Conservation (phyloP, 2,329 filamentous ascomycete genomes). For the Teratosphaeriaceae sp. region DNA sequence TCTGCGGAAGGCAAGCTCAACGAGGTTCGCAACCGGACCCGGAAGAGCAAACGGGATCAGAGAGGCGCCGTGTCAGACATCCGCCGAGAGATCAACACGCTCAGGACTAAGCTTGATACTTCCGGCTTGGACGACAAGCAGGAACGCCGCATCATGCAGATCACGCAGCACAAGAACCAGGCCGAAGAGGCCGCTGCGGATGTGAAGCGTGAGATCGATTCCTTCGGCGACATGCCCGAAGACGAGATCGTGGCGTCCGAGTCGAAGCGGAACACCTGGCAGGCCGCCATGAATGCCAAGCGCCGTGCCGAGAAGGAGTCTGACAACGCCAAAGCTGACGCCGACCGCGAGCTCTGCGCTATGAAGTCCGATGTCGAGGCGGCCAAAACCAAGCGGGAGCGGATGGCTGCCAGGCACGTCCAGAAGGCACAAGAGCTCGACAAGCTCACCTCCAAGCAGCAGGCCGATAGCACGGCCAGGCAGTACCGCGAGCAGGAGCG, state of each 20-base stretch:
- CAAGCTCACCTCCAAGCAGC: conserved; percentile 64
- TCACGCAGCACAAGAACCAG: conserved; percentile 66
- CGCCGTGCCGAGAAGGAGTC: conserved; percentile 48
- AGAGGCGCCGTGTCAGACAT: conserved; percentile 60
- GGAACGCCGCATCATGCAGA: conserved; percentile 67
- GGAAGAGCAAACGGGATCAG: conserved; percentile 67
- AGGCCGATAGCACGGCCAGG: conserved; percentile 36
- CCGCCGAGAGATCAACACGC: conserved; percentile 66
- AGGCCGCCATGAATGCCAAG: conserved; percentile 47
- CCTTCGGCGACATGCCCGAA: conserved; percentile 57
- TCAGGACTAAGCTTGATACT: conserved; percentile 58
- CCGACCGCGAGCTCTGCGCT: conserved; percentile 57
- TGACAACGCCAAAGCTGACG: conserved; percentile 54
- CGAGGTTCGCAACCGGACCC: conserved; percentile 63
- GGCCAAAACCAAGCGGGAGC: conserved; percentile 63
- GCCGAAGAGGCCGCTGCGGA: conserved; percentile 56
- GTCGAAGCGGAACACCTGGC: conserved; percentile 51
- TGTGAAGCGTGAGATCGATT: conserved; percentile 55
- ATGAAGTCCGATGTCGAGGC: conserved; percentile 59
- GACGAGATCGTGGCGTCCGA: conserved; percentile 55
- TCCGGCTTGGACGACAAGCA: conserved; percentile 69
- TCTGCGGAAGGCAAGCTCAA: conserved; percentile 63
- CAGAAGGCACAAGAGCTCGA: conserved; percentile 68
- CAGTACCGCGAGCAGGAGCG: conserved; percentile 29
- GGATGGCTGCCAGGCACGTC: conserved; percentile 62